phyloP scores from a whole-genome alignment of 805 yeast genomes.

The Torulaspora quercuum region DNA sequence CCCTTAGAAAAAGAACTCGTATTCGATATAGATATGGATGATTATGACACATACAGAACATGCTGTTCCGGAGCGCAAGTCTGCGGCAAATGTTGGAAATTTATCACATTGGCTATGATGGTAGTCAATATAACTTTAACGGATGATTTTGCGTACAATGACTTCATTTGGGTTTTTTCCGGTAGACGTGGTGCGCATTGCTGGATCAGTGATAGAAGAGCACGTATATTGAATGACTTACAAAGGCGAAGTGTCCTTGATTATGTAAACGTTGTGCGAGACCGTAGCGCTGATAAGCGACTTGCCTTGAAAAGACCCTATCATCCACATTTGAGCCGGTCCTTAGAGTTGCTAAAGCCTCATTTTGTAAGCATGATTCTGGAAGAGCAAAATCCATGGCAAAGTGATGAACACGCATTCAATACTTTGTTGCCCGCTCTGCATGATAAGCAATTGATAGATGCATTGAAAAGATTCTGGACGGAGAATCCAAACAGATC shows the following conservation, averaged over 20 bases:
- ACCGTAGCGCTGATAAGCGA: slow-evolving; percentile 45
- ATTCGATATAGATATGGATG: slow-evolving; percentile 96
- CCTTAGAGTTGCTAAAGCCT: slow-evolving; percentile 61
- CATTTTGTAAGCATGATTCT: slow-evolving; percentile 64
- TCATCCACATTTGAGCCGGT: slow-evolving; percentile 82
- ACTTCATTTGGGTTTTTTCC: slow-evolving; percentile 90
- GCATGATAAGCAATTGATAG: slow-evolving; percentile 56
- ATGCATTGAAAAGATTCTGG: slow-evolving; percentile 61
- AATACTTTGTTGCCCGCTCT: slow-evolving; percentile 58
- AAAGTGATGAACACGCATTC: slow-evolving; percentile 48
- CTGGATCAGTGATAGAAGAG: slow-evolving; percentile 89
- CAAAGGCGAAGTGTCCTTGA: slow-evolving; percentile 77
- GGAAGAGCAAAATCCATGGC: slow-evolving; percentile 87
- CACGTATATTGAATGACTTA: slow-evolving; percentile 67
- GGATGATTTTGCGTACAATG: slow-evolving; percentile 86
- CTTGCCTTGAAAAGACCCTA: slow-evolving; percentile 68
- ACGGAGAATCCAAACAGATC: slow-evolving; percentile 46
- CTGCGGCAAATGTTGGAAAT: slow-evolving; percentile 90
- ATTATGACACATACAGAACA: slow-evolving; percentile 89
- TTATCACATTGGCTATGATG: slow-evolving; percentile 78
- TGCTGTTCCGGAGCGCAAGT: slow-evolving; percentile 86
- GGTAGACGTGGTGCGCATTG: slow-evolving; percentile 99
- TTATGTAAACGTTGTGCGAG: slow-evolving; percentile 72
- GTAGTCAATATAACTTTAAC: slow-evolving; percentile 66
- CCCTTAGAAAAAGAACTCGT: slow-evolving; percentile 85